Percentiles rank a stretch among this genome's conserved stretches.
phyloP scores from a whole-genome alignment of 768 basidiomycete genomes.

The Tephrocybe sp. region DNA sequence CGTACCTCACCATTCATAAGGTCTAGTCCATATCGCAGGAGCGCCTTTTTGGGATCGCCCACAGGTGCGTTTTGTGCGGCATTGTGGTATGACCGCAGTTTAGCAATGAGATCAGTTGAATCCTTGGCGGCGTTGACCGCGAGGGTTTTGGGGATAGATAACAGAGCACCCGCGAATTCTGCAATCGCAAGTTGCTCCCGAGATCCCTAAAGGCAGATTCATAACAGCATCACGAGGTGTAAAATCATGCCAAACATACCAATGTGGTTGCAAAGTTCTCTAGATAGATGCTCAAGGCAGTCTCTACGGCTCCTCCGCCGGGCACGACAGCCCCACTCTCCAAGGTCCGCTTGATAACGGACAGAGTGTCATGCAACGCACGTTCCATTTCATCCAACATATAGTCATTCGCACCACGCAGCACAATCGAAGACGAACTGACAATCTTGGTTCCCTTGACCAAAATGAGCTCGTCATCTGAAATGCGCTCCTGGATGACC shows the following conservation, averaged over 20 bases:
- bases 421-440: constrained; percentile 87
- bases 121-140: constrained; percentile 99
- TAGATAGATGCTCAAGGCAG: constrained; percentile 93
- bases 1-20: constrained; percentile 92
- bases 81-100: constrained; percentile 95
- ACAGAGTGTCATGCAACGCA: constrained; percentile 90
- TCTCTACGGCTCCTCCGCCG: constrained; percentile 97
- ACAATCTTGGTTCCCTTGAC: constrained; percentile 98
- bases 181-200: constrained; percentile 98
- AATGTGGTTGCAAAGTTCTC: constrained; percentile 99
- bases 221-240: constrained; percentile 9
- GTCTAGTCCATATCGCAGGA: constrained; percentile 94
- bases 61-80: constrained; percentile 90
- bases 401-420: constrained; percentile 98
- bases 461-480: constrained; percentile 97
- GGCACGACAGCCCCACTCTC: constrained; percentile 97
- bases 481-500: constrained; percentile 94
- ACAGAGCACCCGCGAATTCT: constrained; percentile 92
- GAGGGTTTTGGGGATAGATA: constrained; percentile 95
- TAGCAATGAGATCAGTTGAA: constrained; percentile 95
- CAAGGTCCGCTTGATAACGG: constrained; percentile 93
- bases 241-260: constrained; percentile 47
- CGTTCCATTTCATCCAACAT: constrained; percentile 99
- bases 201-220: constrained; percentile 67
- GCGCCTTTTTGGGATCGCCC: constrained; percentile 88